Evolutionary conservation across 208 protist species (phyloP).

Genomic region (Trypanosoma mega): DNA sequence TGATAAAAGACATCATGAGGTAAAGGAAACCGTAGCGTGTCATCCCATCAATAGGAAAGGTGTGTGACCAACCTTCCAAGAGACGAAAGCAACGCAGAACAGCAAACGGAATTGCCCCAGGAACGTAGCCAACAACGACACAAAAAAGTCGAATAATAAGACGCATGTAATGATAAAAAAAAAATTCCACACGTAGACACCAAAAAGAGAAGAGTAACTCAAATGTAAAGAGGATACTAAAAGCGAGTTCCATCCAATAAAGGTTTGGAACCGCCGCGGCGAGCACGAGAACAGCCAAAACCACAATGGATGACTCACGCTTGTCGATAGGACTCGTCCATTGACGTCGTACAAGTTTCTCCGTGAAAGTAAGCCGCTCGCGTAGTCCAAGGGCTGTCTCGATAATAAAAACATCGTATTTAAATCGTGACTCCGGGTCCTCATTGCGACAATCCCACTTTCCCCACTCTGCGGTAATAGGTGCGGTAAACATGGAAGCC

Average conservation of each 20-base stretch:
- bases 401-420: conserved; percentile 66
- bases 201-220: conserved; percentile 65
- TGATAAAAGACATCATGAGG: conserved; percentile 46
- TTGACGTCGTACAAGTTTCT: conserved; percentile 64
- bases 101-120: conserved; percentile 51
- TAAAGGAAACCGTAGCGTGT: conserved; percentile 61
- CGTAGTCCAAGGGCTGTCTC: conserved; percentile 63
- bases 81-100: conserved; percentile 61
- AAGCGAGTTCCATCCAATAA: conserved; percentile 57
- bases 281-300: conserved; percentile 60
- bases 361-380: conserved; percentile 40
- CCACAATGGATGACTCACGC: conserved; percentile 56
- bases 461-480: conserved; percentile 16
- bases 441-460: conserved; percentile 86
- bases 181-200: conserved; percentile 60
- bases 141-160: conserved; percentile 66
- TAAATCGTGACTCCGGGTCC: conserved; percentile 54
- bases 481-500: conserved; percentile 1
- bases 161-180: conserved; percentile 53
- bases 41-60: conserved; percentile 69
- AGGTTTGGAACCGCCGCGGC: conserved; percentile 58
- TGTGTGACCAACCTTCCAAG: conserved; percentile 69
- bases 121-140: conserved; percentile 59
- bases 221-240: conserved; percentile 50
- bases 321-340: conserved; percentile 48